These are phyloP conservation scores for Dendrocalamus sinicus DNA, from an alignment of 176 grass and related monocot genomes.

Conservation along the genomic window DNA sequence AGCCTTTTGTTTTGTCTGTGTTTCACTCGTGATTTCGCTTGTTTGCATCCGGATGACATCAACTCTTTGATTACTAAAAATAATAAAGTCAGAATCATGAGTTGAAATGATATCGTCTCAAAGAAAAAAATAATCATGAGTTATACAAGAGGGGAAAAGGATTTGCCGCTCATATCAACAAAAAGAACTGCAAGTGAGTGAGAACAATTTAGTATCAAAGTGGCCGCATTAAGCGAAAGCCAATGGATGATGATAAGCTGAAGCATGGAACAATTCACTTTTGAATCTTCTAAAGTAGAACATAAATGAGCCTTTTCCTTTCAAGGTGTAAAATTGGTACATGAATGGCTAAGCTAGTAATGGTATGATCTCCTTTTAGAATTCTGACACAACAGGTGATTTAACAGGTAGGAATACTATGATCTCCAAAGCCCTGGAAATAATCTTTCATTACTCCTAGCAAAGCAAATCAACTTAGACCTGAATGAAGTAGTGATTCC, in stretches of 20 bases:
- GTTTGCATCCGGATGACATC: slow-evolving; percentile 18
- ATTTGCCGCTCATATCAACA: neutral
- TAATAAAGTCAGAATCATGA: slow-evolving; percentile 10
- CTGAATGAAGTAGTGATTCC: slow-evolving; percentile 46
- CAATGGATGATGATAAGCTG: neutral
- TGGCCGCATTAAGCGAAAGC: slow-evolving; percentile 38
- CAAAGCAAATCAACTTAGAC: slow-evolving; percentile 34
- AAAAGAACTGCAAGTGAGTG: neutral
- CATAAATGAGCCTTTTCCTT: neutral
- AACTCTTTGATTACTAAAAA: neutral
- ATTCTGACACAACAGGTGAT: neutral
- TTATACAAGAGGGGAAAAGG: neutral
- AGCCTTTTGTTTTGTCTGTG: neutral
- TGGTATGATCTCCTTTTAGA: slow-evolving; percentile 27
- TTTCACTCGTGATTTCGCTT: slow-evolving; percentile 9
- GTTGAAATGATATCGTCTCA: neutral
- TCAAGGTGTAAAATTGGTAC: slow-evolving; percentile 42
- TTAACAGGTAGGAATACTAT: neutral
- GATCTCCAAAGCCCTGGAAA: slow-evolving; percentile 24
- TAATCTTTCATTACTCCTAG: slow-evolving; percentile 1
- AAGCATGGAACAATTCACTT: slow-evolving; percentile 28
- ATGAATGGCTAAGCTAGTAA: slow-evolving; percentile 32
- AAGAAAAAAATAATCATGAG: neutral
- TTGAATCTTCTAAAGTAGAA: slow-evolving; percentile 24
- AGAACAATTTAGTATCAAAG: neutral